A percentile compares a stretch with the other conserved stretches of the same genome.
Conservation (phyloP, 2,329 filamentous ascomycete genomes). For the Sporothrix schenckii region DNA sequence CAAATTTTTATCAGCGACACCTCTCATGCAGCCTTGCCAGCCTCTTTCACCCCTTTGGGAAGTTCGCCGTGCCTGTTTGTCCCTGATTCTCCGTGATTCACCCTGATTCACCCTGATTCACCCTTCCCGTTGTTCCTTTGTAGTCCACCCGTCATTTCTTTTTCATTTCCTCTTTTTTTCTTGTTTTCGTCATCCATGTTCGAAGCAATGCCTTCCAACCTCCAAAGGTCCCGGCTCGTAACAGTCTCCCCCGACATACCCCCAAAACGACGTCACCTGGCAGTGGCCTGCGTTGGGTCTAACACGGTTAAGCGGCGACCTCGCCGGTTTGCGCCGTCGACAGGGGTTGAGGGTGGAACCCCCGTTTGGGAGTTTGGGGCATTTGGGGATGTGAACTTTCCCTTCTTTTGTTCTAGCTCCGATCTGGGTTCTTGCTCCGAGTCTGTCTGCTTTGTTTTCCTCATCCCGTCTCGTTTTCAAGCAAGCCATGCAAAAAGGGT, state of each 20-base stretch:
- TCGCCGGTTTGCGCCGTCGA: conserved; percentile 23
- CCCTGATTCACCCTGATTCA: not conserved
- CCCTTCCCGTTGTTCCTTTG: not conserved
- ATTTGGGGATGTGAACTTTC: not conserved
- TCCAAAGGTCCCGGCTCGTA: too few species aligned
- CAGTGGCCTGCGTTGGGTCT: not conserved
- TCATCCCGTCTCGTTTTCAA: conserved; percentile 1
- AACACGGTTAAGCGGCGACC: conserved; percentile 21
- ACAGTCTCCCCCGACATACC: too few species aligned
- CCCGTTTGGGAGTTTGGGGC: not conserved
- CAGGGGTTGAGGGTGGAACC: not conserved
- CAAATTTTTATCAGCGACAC: conserved; percentile 3
- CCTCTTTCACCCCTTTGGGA: not conserved
- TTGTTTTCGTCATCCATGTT: not conserved
- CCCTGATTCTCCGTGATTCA: not conserved
- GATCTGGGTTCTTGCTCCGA: not conserved
- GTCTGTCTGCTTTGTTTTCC: not conserved
- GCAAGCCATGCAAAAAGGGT: too few species aligned
- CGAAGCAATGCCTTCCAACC: too few species aligned
- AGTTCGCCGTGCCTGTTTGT: conserved; percentile 16
- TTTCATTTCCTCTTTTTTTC: conserved; percentile 12
- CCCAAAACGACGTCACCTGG: conserved; percentile 25
- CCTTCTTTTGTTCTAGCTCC: conserved; percentile 27
- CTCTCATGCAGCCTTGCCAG: not conserved
- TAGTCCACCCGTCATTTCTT: not conserved